These are phyloP conservation scores for Calonectria pteridis DNA, from an alignment of 2,329 filamentous ascomycete genomes.

Conservation along the genomic window DNA sequence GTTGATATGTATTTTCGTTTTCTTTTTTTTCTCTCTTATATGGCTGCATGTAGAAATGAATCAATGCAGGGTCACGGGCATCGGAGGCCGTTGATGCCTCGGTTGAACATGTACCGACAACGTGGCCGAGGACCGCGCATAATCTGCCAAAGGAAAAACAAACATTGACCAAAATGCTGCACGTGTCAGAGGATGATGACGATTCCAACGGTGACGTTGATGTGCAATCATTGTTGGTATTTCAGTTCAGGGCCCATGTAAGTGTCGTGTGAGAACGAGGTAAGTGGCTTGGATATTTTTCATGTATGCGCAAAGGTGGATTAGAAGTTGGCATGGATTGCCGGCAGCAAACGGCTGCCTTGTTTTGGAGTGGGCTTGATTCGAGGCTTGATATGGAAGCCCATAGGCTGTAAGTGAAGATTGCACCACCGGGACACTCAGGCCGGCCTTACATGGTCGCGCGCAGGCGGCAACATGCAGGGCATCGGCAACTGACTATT, in stretches of 20 bases:
- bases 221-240: not conserved
- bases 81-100: conserved; percentile 8
- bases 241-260: conserved; percentile 2
- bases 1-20: not conserved
- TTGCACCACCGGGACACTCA: not conserved
- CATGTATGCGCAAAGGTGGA: conserved; percentile 13
- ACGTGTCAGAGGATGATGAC: not conserved
- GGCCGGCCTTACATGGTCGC: not conserved
- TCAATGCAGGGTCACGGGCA: conserved; percentile 13
- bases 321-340: conserved; percentile 1
- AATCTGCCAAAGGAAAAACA: not conserved
- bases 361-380: not conserved
- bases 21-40: not conserved
- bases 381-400: not conserved
- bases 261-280: conserved; percentile 1
- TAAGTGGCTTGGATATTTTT: not conserved
- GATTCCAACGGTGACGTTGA: not conserved
- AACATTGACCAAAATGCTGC: not conserved
- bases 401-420: not conserved
- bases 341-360: not conserved
- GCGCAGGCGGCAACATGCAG: not conserved
- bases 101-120: conserved; percentile 16
- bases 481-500: not conserved
- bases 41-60: conserved; percentile 13
- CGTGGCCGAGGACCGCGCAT: not conserved